phyloP scores from a whole-genome alignment of 1,284 basidiomycete genomes.

The Moesziomyces aphidis region DNA sequence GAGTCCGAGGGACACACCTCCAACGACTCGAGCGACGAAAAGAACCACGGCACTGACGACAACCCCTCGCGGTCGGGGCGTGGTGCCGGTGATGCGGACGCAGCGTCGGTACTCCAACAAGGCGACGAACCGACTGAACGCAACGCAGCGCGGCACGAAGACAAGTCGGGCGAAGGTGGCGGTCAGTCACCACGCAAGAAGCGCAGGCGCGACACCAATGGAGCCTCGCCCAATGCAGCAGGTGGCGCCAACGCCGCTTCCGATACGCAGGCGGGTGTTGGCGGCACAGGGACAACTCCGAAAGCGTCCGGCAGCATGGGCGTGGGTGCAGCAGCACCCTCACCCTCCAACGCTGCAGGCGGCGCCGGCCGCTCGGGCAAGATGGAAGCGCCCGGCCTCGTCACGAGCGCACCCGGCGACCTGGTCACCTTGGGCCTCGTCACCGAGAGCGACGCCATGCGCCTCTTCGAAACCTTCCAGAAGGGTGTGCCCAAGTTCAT shows the following conservation, averaged over 20 bases:
- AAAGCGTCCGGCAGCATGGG: background rate
- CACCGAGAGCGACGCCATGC: conserved; percentile 80
- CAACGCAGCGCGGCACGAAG: conserved; percentile 6
- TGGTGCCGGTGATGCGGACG: conserved; percentile 1
- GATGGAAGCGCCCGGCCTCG: conserved; percentile 49
- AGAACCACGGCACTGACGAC: conserved; percentile 4
- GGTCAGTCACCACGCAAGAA: conserved; percentile 27
- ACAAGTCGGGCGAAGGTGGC: conserved; percentile 1
- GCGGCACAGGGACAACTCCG: background rate
- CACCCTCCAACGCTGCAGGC: conserved; percentile 7
- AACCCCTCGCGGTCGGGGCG: conserved; percentile 1
- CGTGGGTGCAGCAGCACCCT: conserved; percentile 9
- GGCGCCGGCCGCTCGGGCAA: conserved; percentile 18
- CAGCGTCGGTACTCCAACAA: conserved; percentile 17
- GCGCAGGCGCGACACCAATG: conserved; percentile 17
- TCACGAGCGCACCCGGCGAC: conserved; percentile 27
- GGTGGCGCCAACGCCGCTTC: background rate
- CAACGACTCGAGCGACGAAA: conserved; percentile 35
- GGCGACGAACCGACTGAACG: conserved; percentile 35
- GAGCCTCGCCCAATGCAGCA: conserved; percentile 11
- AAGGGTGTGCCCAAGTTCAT: conserved; percentile 79
- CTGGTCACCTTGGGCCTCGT: conserved; percentile 70
- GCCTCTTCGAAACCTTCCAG: conserved; percentile 62
- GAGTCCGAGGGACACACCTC: conserved; percentile 37
- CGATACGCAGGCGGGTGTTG: conserved; percentile 10